Evolutionary conservation across 306 rosid genomes (phyloP), one percentile per base, ranked within the genome.

Genomic region (Styphnolobium japonicum): DNA sequence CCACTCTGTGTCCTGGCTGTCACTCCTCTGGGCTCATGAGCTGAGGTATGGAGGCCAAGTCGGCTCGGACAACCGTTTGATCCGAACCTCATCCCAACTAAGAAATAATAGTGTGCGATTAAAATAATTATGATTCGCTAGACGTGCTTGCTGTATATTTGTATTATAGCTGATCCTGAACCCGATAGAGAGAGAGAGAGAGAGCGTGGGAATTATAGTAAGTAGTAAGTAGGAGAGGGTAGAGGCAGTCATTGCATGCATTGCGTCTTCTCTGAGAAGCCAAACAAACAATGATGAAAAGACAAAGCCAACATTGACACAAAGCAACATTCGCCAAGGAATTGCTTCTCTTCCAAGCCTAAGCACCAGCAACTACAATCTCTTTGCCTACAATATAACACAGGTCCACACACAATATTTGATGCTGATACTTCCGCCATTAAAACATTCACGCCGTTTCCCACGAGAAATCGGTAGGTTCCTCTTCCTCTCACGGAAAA

Each of bases 11-110:
- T 56, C 34, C 36, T 3, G 5, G 31, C 31, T 27, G 31, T 27
- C 31, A 3, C 31, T 27, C 31, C n/a, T n/a, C 2, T 27, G 31
- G 31, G 31, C 2, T 10, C 86, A 86, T 51, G 25, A 51, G 34
- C 86, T 82, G n/a, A 80, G 65, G 73, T 9, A 39, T 69, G 80
- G 22, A 15, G 5, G 0, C 85, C 85, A 82, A 66, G 84, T 87
- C 63, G 98, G 92, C 81, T 90, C 90, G 96, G 97, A 87, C 92
- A 90, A 81, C 97, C 96, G 97, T 92, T 92, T 88, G 53, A 73
- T 36, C 78, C 88, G 48, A 67, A 46, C 86, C 93, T 80, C 67
- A 6, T 52, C 80, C 80, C 65, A 34, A 69, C 53, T 76, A 78
- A 68, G 76, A 52, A 77, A 73, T 4, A 34, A 16, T 36, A 31